Percentiles rank a stretch among this genome's conserved stretches.
Evolutionary conservation across 2,329 filamentous ascomycete species (phyloP).

Genomic region (Neofusicoccum sp.): DNA sequence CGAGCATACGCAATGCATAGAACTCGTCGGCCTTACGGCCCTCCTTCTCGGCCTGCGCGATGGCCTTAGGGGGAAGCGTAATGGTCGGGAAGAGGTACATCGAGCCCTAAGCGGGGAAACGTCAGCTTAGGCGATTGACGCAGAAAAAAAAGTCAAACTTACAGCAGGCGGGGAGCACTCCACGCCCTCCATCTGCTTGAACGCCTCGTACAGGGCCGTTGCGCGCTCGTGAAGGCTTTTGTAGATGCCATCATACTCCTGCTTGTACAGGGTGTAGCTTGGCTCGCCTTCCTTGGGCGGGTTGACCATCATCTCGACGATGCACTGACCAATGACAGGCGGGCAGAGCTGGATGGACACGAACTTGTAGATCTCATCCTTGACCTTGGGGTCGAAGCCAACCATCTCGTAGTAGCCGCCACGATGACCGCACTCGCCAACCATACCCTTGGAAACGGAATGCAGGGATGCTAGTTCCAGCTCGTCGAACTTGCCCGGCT

Average conservation of each 20-base stretch:
- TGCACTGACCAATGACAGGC: slow-evolving; percentile 91
- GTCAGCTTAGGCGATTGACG: neutral
- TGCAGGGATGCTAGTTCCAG: slow-evolving; percentile 91
- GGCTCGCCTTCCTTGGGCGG: slow-evolving; percentile 81
- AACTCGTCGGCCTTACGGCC: slow-evolving; percentile 82
- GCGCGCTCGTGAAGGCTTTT: slow-evolving; percentile 76
- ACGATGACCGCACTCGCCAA: slow-evolving; percentile 95
- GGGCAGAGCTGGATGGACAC: slow-evolving; percentile 96
- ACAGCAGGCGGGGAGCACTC: slow-evolving; percentile 79
- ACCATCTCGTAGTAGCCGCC: slow-evolving; percentile 97
- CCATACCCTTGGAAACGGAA: slow-evolving; percentile 96
- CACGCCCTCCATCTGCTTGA: slow-evolving; percentile 93
- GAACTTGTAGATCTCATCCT: slow-evolving; percentile 97
- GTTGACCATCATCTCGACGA: slow-evolving; percentile 98
- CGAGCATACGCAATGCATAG: slow-evolving; percentile 86
- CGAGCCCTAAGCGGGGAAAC: slow-evolving; percentile 60
- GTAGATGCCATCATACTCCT: slow-evolving; percentile 83
- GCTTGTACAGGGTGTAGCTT: slow-evolving; percentile 76
- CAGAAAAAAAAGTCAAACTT: slow-evolving; percentile 25
- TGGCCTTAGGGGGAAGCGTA: slow-evolving; percentile 70
- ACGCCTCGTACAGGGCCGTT: slow-evolving; percentile 82
- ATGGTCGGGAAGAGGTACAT: slow-evolving; percentile 99
- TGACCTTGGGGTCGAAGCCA: slow-evolving; percentile 80
- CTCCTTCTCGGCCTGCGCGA: slow-evolving; percentile 70
- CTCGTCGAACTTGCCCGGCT: slow-evolving; percentile 72